Evolutionary conservation across 345 rosid genomes (phyloP).

Genomic region (Dimocarpus longan): DNA sequence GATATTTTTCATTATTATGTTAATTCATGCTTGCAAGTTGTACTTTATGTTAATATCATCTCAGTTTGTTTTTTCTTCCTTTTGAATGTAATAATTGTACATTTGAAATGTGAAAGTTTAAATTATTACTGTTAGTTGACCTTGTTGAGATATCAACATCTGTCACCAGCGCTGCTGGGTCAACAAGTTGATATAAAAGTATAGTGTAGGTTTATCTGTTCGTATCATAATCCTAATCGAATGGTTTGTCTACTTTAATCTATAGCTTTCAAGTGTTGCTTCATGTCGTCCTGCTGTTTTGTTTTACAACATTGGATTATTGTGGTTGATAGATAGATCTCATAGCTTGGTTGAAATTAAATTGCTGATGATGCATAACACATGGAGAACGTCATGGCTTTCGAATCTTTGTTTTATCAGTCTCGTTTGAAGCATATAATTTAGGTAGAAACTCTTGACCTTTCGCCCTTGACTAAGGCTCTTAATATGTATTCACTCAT

Average conservation of each 20-base stretch:
- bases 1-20: not conserved
- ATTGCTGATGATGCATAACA: not conserved
- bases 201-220: not conserved
- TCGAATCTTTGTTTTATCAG: not conserved
- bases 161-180: not conserved
- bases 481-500: not conserved
- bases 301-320: not conserved
- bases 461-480: not conserved
- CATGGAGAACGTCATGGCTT: too few species aligned
- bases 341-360: not conserved
- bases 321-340: not conserved
- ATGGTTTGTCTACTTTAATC: not conserved
- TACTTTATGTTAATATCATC: constrained; percentile 1
- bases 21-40: not conserved
- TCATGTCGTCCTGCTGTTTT: not conserved
- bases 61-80: not conserved
- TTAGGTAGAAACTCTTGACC: not conserved
- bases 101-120: not conserved
- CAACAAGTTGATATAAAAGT: not conserved
- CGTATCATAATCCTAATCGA: not conserved
- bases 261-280: not conserved
- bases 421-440: not conserved
- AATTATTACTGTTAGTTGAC: not conserved
- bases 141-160: constrained; percentile 2
- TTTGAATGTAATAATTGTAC: not conserved